Evolutionary conservation across 768 basidiomycete species (phyloP), one percentile per base, ranked within the genome.

Genomic region (Lactifluus hygrophoroides): DNA sequence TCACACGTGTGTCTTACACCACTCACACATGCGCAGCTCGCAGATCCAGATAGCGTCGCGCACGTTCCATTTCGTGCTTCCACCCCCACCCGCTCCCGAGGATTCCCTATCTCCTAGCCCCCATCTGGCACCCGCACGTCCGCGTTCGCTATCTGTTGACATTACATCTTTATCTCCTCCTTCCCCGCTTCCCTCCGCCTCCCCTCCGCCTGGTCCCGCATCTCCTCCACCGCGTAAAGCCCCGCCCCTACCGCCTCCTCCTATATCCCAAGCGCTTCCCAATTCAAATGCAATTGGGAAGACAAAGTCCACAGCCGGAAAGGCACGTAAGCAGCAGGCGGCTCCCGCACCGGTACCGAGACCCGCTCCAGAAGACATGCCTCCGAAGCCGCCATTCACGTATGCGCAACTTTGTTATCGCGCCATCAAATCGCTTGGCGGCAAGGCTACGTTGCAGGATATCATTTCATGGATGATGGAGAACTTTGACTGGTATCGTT

Each of bases 41-140:
- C 90, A 91, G 74, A 90, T 96, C 60, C 94, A 97, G 76, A 98
- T 99, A 67, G 91, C 95, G 21, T 94, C 95, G 28, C 86, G 95
- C 58, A 93, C 91, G 25, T 99, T 99, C 73, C 87, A 93, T 70
- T 99, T 99, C 68, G 85, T 97, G 56, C 84, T 99, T 14, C 96
- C 96, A 34, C 94, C 94, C 1, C 85, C 89, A 0, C 81, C 85
- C 35, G 80, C 81, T 7, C 85, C 86, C 42, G 88, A 90, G 68
- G 86, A 90, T 68, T 84, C 86, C 8, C 87, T 86, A 8, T 88
- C 88, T 4, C 88, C 87, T 2, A 89, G 85, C 57, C 89, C 89
- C 0, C 79, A 81, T 58, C 84, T 84, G 7, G 90, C 88, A 28
- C 73, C 74, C 56, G 76, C 81, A 58, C 71, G 73, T 37, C 79